Base-by-base conservation (phyloP, 495 filamentous ascomycete species). In the Apiosordaria backusii region DNA sequence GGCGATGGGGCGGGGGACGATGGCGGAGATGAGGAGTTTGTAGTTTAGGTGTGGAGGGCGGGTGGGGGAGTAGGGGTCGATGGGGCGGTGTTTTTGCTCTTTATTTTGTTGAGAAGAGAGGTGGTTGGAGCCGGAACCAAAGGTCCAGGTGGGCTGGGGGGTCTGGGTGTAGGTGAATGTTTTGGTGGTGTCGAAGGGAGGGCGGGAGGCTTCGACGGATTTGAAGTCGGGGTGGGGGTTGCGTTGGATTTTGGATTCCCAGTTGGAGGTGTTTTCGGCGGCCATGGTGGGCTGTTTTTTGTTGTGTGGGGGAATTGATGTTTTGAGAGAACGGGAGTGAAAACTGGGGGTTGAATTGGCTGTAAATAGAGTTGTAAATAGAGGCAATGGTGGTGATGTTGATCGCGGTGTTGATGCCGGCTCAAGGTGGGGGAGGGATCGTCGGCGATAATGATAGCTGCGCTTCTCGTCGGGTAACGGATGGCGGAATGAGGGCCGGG, bases 21-120 rank as follows among this genome's bases (percentile, higher is more conserved):
- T 88, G 25, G 87, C 90, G 1, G 87, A 90, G 76, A 97, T 97
- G 19, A 97, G 82, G 13, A 97, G 87, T 79, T 97, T 97, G 82
- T 98, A 98, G 80, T 97, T 97, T 72, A 84, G 87, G 0, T 81
- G 76, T 0, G 85, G 75, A 0, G 88, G 86, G 0, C 94, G 84
- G 23, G 88, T 89, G 18, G 87, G 80, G 54, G 83, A 87, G 71
- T 93, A 87, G 7, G 94, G 94, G 78, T 97, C 88, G 67, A 98
- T 95, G 68, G 88, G 81, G 57, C 95, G 76, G 73, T 96, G 92
- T 45, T 74, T 67, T 16, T 84, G 77, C 64, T 85, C 82, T 53
- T 83, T 78, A 66, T 86, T 74, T 45, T 45, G 35, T 45, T 13
- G 54, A 27, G 78, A 70, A 57, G 61, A 45, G 54, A 70, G 67